phyloP scores from a whole-genome alignment of 108 stramenopile genomes.

The Seminavis robusta region DNA sequence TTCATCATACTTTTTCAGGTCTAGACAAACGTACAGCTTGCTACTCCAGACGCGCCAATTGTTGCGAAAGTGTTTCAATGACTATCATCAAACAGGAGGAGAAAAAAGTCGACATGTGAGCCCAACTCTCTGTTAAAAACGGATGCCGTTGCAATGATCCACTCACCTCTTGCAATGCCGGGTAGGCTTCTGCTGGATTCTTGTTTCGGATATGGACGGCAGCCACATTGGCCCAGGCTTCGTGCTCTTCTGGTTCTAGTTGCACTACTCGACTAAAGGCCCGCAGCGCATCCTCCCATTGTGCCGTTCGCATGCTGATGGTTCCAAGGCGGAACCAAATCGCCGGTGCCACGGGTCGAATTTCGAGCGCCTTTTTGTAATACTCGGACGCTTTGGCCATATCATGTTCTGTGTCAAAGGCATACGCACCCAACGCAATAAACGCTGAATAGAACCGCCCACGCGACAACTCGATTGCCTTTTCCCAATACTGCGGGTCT shows the following conservation, averaged over 20 bases:
- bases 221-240: slow-evolving; percentile 94
- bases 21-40: slow-evolving; percentile 81
- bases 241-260: slow-evolving; percentile 91
- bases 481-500: slow-evolving; percentile 75
- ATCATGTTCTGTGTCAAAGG: slow-evolving; percentile 71
- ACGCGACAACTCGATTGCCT: slow-evolving; percentile 81
- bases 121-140: not conserved
- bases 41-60: slow-evolving; percentile 87
- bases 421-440: slow-evolving; percentile 73
- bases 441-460: slow-evolving; percentile 85
- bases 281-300: slow-evolving; percentile 77
- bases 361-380: slow-evolving; percentile 61
- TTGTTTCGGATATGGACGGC: slow-evolving; percentile 82
- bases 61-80: slow-evolving; percentile 65
- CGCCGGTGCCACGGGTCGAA: slow-evolving; percentile 80
- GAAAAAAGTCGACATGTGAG: slow-evolving; percentile 6
- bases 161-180: slow-evolving; percentile 68
- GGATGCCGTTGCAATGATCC: too few relatives aligned
- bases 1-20: slow-evolving; percentile 81
- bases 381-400: slow-evolving; percentile 51
- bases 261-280: slow-evolving; percentile 94
- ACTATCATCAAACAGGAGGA: slow-evolving; percentile 21
- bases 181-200: slow-evolving; percentile 72
- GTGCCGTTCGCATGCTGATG: slow-evolving; percentile 81
- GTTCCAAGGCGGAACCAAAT: slow-evolving; percentile 93